Conservation (phyloP, 176 grass and related monocot genomes). For the Miscanthus lutarioriparius region DNA sequence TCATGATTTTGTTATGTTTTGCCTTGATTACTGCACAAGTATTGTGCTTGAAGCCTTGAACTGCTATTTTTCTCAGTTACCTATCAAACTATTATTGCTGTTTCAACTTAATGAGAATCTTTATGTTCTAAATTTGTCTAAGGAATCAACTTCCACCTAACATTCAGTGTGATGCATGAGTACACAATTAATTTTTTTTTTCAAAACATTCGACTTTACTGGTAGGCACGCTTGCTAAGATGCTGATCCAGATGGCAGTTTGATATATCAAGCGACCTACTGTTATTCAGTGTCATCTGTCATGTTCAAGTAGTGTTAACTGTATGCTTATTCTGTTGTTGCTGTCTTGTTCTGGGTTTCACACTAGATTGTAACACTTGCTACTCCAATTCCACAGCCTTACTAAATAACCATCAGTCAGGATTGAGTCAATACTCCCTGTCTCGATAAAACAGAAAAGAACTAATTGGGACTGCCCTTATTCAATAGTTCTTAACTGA, state of each 20-base stretch:
- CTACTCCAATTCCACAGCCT: constrained; percentile 1
- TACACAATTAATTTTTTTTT: not conserved
- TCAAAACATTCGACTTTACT: not conserved
- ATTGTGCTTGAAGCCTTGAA: constrained; percentile 18
- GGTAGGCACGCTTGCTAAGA: not conserved
- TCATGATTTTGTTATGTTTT: not conserved
- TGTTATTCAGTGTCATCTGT: constrained; percentile 1
- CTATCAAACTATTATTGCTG: constrained; percentile 4
- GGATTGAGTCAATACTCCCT: not conserved
- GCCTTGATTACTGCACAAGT: not conserved
- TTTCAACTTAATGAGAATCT: not conserved
- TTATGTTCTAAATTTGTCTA: constrained; percentile 9
- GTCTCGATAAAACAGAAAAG: constrained; percentile 2
- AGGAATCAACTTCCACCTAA: not conserved
- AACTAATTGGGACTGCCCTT: not conserved
- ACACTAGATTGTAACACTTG: constrained; percentile 4
- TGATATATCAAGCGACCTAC: not conserved
- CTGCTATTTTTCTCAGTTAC: not conserved
- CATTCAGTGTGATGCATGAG: constrained; percentile 8
- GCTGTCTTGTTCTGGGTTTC: constrained; percentile 2
- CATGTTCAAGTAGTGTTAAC: constrained; percentile 9
- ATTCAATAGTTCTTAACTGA: constrained; percentile 15
- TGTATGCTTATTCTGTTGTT: not conserved
- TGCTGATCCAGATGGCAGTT: not conserved
- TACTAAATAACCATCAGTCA: constrained; percentile 12